Evolutionary conservation across 1,284 basidiomycete genomes (phyloP).

Genomic region (Ustilago loliicola): DNA sequence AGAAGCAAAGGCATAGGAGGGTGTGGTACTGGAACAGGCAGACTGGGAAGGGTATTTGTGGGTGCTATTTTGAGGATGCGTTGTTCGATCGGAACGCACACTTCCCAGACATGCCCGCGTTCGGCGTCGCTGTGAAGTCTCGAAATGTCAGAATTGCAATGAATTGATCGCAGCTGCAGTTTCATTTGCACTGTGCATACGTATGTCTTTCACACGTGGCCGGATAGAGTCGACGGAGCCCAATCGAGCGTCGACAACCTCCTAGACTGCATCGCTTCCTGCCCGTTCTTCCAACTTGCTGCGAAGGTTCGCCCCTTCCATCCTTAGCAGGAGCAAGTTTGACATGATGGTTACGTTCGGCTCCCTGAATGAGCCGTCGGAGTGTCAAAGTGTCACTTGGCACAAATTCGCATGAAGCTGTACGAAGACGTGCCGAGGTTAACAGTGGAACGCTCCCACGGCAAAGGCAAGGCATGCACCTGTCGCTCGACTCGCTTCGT

Average conservation of each 20-base stretch:
- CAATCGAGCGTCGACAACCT: background rate
- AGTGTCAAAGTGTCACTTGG: background rate
- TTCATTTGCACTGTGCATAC: slow-evolving; percentile 2
- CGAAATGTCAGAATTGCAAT: background rate
- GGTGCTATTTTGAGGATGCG: background rate
- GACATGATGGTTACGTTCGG: background rate
- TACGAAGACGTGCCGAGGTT: background rate
- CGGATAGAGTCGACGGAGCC: background rate
- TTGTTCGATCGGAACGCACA: slow-evolving; percentile 11
- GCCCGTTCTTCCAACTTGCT: too few species aligned
- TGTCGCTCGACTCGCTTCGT: slow-evolving; percentile 4
- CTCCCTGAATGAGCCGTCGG: background rate
- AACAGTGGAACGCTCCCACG: slow-evolving; percentile 1
- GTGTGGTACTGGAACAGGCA: too few species aligned
- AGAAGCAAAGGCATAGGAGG: background rate
- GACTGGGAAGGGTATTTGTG: background rate
- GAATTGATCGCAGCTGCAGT: background rate
- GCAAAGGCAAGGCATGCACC: background rate
- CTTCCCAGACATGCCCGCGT: background rate
- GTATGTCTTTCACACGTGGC: background rate
- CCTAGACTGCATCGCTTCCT: too few species aligned
- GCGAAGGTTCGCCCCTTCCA: too few species aligned
- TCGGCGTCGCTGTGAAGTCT: background rate
- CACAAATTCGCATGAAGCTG: too few species aligned
- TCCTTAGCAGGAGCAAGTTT: too few species aligned